A percentile compares a stretch with the other conserved stretches of the same genome.
phyloP scores from a whole-genome alignment of 768 basidiomycete species.

The Boletus sp. region DNA sequence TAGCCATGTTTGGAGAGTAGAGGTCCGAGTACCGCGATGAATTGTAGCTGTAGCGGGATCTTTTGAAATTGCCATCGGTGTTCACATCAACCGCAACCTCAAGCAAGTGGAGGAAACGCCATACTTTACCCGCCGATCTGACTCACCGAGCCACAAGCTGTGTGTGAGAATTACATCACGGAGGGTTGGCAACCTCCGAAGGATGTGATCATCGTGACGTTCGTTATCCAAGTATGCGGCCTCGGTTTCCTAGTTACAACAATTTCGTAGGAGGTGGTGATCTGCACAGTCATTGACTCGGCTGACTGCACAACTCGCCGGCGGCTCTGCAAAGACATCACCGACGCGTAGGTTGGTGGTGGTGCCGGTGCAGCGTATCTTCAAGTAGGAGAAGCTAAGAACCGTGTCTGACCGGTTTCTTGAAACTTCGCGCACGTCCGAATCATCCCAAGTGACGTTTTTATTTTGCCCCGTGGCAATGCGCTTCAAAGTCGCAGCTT shows the following conservation, averaged over 20 bases:
- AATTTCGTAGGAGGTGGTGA: not conserved
- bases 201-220: not conserved
- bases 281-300: not conserved
- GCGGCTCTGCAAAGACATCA: not conserved
- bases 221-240: not conserved
- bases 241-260: not conserved
- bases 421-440: not conserved
- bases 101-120: conserved; percentile 21
- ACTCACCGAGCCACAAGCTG: conserved; percentile 28
- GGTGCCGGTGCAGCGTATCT: conserved; percentile 1
- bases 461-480: not conserved
- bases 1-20: conserved; percentile 18
- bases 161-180: conserved; percentile 26
- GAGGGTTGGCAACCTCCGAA: conserved; percentile 9
- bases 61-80: conserved; percentile 20
- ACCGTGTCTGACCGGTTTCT: not conserved
- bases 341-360: not conserved
- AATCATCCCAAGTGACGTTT: not conserved
- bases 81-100: conserved; percentile 16
- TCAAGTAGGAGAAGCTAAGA: not conserved
- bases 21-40: conserved; percentile 2
- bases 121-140: conserved; percentile 26
- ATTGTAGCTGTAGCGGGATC: conserved; percentile 16
- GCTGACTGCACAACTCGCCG: conserved; percentile 10
- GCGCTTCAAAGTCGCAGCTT: not conserved